Evolutionary conservation across 176 grass and related monocot species (phyloP), one percentile per base, ranked within the genome.

Genomic region (Alopecurus myosuroides): DNA sequence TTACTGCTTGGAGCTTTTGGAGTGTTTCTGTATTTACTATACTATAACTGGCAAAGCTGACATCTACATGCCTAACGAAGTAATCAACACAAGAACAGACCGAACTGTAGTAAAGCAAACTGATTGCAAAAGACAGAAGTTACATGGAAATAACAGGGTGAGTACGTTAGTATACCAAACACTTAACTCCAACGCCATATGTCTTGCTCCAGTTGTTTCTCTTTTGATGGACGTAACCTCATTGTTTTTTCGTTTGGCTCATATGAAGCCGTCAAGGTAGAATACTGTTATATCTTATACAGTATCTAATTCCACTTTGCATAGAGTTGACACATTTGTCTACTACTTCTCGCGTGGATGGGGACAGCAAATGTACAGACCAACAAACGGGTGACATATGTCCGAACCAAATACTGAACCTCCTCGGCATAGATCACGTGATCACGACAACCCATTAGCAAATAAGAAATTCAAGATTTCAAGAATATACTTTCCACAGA

Each of bases 281-380:
- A 87, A 76, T 57, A 75, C 34, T 67, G 37, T 51, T 79, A 23
- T 76, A 75, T 26, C 70, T 33, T 30, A 79, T 83, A 75, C 74
- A 74, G 25, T 89, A 56, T 20, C 53, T 42, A 73, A 79, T 87
- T 83, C 37, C 57, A 74, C 37, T 60, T 58, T 69, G 67, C 89
- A 84, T 80, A 86, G 80, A 67, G 89, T 84, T 51, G 89, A 51
- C 80, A 80, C 48, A 58, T 86, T 84, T 90, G 80, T 86, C 88
- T 84, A 50, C 18, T 45, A 13, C 64, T 78, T 72, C 78, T 57
- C 4, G 30, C 34, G 30, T 51, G n/a, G 80, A 57, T 44, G 25
- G 25, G 36, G 37, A 41, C 53, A 64, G 44, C 51, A 77, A 80
- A 89, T 75, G 58, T 57, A 85, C 28, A 64, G 46, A 66, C 50